Base-by-base conservation (phyloP, 192 early-diverging fungal genomes). In the Entrophospora sp. region DNA sequence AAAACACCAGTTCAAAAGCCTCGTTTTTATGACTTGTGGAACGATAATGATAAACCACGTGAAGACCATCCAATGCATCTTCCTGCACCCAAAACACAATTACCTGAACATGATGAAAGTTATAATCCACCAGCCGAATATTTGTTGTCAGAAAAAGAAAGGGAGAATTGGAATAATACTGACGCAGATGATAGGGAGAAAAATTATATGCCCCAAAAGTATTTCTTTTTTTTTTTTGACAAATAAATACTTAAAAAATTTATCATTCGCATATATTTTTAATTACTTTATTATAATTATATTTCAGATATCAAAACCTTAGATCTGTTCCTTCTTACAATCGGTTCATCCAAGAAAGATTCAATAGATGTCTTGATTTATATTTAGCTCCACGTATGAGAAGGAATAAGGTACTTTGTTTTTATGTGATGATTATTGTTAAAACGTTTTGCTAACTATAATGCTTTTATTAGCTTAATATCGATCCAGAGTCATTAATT, bases 121-220 rank as follows among this genome's bases (percentile, higher is more conserved):
- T 99, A 99, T 78, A 95, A 98, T 75, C 97, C 97, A 24, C 97
- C 97, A 13, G 82, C 68, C 5, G 97, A 99, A 73, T 97, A 97
- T 73, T 71, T 99, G 56, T 86, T 84, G 13, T 92, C 87, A 5
- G 82, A 88, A 7, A 82, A 90, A 42, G 94, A 99, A 74, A 75
- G 75, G 35, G 73, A 83, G 38, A 81, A 87, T 73, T 96, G 93
- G 92, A 76, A 91, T 53, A 81, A 79, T 1, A 56, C 80, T 55
- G 92, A 96, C 48, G 82, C 87, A 32, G 89, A 93, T 32, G 84
- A 91, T 70, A 81, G 92, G 34, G 73, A 79, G 36, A 84, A 82
- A 66, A 80, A 81, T 49, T 84, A 82, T 59, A 43, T 84, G 22
- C 83, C 83, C 9, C 81, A 83, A 70, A 91, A 90, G 78, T 83